Base-by-base conservation (phyloP, 2,329 filamentous ascomycete species). In the Talaromyces sp. region DNA sequence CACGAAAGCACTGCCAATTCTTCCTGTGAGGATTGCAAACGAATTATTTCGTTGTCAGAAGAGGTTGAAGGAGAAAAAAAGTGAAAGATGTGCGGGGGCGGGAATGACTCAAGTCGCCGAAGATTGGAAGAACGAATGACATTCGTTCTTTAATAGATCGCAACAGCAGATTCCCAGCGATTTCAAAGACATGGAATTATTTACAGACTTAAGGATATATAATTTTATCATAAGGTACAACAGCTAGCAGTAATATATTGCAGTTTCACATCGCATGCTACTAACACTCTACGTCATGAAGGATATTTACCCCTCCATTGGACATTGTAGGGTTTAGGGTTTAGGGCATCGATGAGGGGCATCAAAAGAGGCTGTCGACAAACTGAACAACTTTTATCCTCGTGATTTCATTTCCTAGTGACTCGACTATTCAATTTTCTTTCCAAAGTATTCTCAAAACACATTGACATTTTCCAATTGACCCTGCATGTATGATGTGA, bases 281-380 rank as follows among this genome's bases (percentile, higher is more conserved):
- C 10, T 33, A 6, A 28, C n/a, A 5, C 17, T 33, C 25, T 21
- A 48, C 25, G 28, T 48, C 45, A 48, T 21, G 28, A 48, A 35
- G 45, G 25, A 13, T 19, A 31, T 33, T 13, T 40, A 50, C 54
- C 54, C 54, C 54, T 56, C 54, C 45, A 11, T 53, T 54, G 25
- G 3, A 28, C 7, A 28, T 28, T 28, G 21, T 37, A 52, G 31
- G 48, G 48, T 39, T 60, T 57, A 53, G 66, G 66, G 61, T 37
- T 65, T 72, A 73, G 71, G 71, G 71, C 60, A 67, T 69, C 67
- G 68, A 17, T n/a, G 31, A 36, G 33, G 46, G 48, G 48, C 33
- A 52, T 52, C 9, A 13, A 31, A 36, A n/a, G 11, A 22, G 19
- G 25, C 31, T 17, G 21, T 51, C 6, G 5, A 36, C 9, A 37